Percentiles rank a stretch among this genome's conserved stretches.
Evolutionary conservation across 192 early-diverging fungal genomes (phyloP).

Genomic region (Backusella tarrabulga): DNA sequence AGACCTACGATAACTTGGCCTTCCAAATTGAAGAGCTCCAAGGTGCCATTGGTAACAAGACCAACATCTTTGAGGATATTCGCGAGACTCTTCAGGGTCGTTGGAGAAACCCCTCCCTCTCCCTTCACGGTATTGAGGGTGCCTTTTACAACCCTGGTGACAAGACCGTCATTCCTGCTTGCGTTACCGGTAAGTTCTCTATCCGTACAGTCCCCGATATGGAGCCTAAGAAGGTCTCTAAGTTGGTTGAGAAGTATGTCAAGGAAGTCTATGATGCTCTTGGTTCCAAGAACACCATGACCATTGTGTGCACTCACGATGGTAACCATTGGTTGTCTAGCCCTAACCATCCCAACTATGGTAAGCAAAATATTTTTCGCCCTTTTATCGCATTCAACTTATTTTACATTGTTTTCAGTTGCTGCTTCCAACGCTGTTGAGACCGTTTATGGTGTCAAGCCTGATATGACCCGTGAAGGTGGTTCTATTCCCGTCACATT

Average conservation of each 20-base stretch:
- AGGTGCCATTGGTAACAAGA: constrained; percentile 68
- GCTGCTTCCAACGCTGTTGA: constrained; percentile 91
- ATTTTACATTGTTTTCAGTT: constrained; percentile 41
- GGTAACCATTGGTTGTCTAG: constrained; percentile 93
- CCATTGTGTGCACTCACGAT: constrained; percentile 72
- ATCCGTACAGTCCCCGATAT: constrained; percentile 95
- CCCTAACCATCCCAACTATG: constrained; percentile 91
- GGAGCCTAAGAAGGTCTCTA: constrained; percentile 77
- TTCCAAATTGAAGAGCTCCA: constrained; percentile 83
- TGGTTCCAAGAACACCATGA: constrained; percentile 81
- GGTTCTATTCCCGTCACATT: constrained; percentile 98
- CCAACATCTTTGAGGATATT: constrained; percentile 75
- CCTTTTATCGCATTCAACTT: background rate
- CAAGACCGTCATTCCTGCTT: constrained; percentile 97
- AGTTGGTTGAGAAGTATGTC: constrained; percentile 72
- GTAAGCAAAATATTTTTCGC: constrained; percentile 36
- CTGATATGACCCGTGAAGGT: constrained; percentile 96
- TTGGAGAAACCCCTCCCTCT: constrained; percentile 95
- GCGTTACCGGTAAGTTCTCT: constrained; percentile 97
- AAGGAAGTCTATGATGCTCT: constrained; percentile 89
- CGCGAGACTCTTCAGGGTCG: constrained; percentile 83
- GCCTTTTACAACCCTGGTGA: constrained; percentile 91
- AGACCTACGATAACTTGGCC: constrained; percentile 79
- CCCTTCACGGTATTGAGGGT: constrained; percentile 97
- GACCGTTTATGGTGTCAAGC: constrained; percentile 87